Conservation (phyloP, 371 early-diverging fungal species). For the Dipsacomyces acuminosporus region DNA sequence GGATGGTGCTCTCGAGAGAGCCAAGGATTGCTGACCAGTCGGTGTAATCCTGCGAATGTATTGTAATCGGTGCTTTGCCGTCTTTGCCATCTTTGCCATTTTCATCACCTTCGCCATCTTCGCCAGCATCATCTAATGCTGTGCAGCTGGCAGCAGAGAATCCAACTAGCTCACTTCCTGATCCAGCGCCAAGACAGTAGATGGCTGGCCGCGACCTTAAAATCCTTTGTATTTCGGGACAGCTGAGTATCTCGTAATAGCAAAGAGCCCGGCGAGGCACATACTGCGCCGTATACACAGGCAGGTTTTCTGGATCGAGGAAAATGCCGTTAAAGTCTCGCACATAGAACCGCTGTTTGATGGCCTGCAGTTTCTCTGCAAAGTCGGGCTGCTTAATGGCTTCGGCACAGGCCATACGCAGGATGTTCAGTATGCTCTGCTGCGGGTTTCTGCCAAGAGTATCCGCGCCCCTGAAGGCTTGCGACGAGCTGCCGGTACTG, state of each 20-base stretch:
- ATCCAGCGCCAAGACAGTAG: constrained; percentile 76
- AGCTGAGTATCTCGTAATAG: constrained; percentile 69
- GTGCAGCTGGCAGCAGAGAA: constrained; percentile 65
- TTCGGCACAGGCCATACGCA: constrained; percentile 59
- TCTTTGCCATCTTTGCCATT: not conserved
- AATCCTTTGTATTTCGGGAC: constrained; percentile 52
- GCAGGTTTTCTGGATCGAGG: constrained; percentile 61
- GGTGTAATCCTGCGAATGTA: constrained; percentile 67
- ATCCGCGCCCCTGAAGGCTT: constrained; percentile 5
- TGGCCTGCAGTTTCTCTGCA: constrained; percentile 57
- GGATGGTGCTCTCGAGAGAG: constrained; percentile 49
- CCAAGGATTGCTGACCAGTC: constrained; percentile 58
- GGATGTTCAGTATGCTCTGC: constrained; percentile 57
- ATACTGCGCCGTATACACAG: constrained; percentile 82
- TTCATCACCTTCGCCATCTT: not conserved
- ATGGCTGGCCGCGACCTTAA: constrained; percentile 49
- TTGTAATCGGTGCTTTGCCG: constrained; percentile 2
- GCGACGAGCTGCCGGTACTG: too few species aligned
- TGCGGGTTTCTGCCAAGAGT: constrained; percentile 30
- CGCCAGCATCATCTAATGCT: not conserved
- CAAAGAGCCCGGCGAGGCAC: constrained; percentile 81
- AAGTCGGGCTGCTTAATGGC: constrained; percentile 62
- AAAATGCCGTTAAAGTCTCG: constrained; percentile 85
- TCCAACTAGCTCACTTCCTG: constrained; percentile 81
- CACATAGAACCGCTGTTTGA: constrained; percentile 73